phyloP scores from a whole-genome alignment of 2,329 filamentous ascomycete species.

The Paecilomyces formosus region DNA sequence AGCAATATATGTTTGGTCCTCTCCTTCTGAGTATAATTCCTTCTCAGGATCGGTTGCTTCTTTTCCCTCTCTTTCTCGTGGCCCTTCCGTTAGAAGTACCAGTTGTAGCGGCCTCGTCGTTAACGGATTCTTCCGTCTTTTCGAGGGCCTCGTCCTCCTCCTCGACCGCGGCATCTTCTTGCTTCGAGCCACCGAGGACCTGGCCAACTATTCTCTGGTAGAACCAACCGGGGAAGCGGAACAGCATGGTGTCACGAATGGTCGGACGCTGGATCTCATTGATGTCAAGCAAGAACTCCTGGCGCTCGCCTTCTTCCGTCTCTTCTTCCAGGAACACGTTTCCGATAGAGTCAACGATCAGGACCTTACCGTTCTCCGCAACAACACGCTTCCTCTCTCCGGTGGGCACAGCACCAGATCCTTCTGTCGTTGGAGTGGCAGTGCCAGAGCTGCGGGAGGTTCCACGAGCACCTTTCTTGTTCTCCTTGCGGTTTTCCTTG shows the following conservation, averaged over 20 bases:
- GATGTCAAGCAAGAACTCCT: conserved; percentile 83
- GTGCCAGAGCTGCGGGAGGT: conserved; percentile 34
- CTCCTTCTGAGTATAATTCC: background rate
- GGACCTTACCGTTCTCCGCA: conserved; percentile 88
- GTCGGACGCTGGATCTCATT: conserved; percentile 73
- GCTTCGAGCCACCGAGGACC: conserved; percentile 14
- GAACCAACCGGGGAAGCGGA: conserved; percentile 67
- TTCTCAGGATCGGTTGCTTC: conserved; percentile 19
- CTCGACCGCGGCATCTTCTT: conserved; percentile 3
- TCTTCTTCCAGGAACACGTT: conserved; percentile 94
- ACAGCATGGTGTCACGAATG: conserved; percentile 73
- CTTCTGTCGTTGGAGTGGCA: conserved; percentile 45
- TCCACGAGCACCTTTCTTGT: conserved; percentile 39
- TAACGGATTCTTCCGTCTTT: background rate
- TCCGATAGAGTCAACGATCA: conserved; percentile 85
- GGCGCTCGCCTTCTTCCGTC: conserved; percentile 74
- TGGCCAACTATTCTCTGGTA: conserved; percentile 45
- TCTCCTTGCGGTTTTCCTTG: conserved; percentile 64
- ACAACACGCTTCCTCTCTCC: conserved; percentile 81
- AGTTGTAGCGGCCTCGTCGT: conserved; percentile 17
- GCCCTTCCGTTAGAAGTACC: conserved; percentile 14
- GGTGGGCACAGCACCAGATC: conserved; percentile 55
- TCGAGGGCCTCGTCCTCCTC: conserved; percentile 9
- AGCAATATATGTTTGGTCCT: background rate
- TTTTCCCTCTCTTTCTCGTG: conserved; percentile 20